Evolutionary conservation across 1,139 yeast species (phyloP), one percentile per base, ranked within the genome.

Genomic region (Pichia sp.): DNA sequence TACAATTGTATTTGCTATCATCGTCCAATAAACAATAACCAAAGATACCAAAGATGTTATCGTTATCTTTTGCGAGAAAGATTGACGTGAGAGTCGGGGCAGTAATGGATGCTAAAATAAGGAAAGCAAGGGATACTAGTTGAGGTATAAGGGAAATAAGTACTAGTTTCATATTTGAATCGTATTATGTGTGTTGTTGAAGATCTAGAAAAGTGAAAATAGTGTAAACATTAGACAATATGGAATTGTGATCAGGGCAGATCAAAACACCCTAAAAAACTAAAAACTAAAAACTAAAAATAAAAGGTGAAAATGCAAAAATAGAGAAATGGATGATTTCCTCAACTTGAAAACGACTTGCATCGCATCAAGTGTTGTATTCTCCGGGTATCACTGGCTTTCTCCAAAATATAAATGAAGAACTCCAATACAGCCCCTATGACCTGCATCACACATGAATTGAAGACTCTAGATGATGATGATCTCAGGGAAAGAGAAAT

Each of bases 81-180:
- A 78, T 66, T 3, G 65, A 43, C 1, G 61, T 48, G 4, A 71
- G 67, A 7, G 74, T 71, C 1, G 83, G 82, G 7, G 70, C 62
- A 4, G 78, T 66, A 25, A 78, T 66, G n/a, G 74, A 67, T 0
- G 77, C 74, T 37, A 78, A 56, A 20, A 78, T 61, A 41, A 76
- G 59, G 50, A 77, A 74, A 38, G 72, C 57, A 59, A 65, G 47
- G 2, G 77, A 62, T 7, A 68, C 64, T 32, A 72, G 46, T 52
- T 64, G 68, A 9, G 64, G 53, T 8, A 59, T 50, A 18, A 62
- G 22, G 7, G 50, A 18, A 12, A 50, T 13, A 2, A 44, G 8
- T 5, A 44, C 26, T n/a, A 42, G 32, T 27, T 29, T 44, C 50
- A 45, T 46, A 4, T n/a, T n/a, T n/a, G n/a, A n/a, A n/a, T n/a